Conservation (phyloP, 768 basidiomycete genomes). For the Mycena olivaceomarginata region DNA sequence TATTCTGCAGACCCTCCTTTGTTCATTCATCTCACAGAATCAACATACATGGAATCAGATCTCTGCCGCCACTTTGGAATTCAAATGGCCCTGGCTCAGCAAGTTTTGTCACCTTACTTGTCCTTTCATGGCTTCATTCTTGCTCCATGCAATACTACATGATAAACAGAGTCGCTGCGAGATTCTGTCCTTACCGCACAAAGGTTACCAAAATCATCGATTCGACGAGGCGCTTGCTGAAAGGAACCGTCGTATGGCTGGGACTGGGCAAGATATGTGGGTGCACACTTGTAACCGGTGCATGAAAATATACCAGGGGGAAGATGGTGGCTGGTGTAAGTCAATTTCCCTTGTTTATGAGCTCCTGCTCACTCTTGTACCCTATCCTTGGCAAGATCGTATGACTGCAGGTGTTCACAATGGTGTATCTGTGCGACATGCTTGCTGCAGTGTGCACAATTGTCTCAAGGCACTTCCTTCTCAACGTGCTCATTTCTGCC, state of each 20-base stretch:
- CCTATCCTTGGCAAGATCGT: neutral
- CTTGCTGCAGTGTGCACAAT: neutral
- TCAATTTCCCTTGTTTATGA: neutral
- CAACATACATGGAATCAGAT: neutral
- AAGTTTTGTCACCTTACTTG: too few species aligned
- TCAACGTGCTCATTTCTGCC: neutral
- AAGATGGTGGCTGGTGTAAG: conserved; percentile 22
- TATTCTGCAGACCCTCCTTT: neutral
- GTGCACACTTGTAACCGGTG: conserved; percentile 28
- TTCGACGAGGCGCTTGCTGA: conserved; percentile 16
- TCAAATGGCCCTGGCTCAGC: neutral
- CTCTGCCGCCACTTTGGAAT: neutral
- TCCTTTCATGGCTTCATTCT: neutral
- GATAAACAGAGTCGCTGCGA: neutral
- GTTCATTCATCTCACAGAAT: neutral
- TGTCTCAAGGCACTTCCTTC: neutral
- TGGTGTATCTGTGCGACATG: neutral
- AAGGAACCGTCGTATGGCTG: conserved; percentile 25
- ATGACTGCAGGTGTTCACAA: neutral
- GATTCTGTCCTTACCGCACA: conserved; percentile 3
- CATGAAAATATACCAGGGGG: conserved; percentile 19
- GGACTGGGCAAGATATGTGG: conserved; percentile 34
- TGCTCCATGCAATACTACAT: conserved; percentile 2
- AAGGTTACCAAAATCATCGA: neutral
- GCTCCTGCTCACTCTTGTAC: neutral